phyloP scores from a whole-genome alignment of 2,329 filamentous ascomycete genomes.

The Fusarium phyllophilum region DNA sequence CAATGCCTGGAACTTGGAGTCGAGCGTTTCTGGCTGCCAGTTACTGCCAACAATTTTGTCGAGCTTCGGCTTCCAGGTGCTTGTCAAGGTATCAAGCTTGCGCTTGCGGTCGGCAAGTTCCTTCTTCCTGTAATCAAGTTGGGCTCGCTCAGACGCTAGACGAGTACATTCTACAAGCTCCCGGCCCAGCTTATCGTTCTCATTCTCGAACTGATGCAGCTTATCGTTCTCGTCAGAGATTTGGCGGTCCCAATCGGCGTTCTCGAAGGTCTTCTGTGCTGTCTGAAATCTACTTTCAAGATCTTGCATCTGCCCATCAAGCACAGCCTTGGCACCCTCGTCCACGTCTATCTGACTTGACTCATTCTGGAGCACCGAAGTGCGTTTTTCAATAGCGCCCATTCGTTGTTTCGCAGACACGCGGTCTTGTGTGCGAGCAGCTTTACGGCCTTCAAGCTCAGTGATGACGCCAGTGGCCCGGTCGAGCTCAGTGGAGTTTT shows the following conservation, averaged over 20 bases:
- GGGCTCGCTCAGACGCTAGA: constrained; percentile 82
- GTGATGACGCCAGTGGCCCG: constrained; percentile 78
- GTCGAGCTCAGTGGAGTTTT: constrained; percentile 78
- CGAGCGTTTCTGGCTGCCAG: constrained; percentile 78
- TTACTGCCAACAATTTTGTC: constrained; percentile 68
- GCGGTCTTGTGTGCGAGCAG: constrained; percentile 78
- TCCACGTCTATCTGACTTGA: constrained; percentile 82
- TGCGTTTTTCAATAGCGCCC: constrained; percentile 76
- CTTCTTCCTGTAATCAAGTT: constrained; percentile 84
- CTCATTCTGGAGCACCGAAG: constrained; percentile 71
- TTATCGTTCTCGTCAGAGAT: constrained; percentile 73
- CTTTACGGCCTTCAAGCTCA: constrained; percentile 78
- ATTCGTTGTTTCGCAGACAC: constrained; percentile 79
- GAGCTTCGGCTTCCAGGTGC: constrained; percentile 78
- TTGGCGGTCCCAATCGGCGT: constrained; percentile 75
- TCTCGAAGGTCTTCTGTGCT: constrained; percentile 70
- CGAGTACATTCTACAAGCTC: constrained; percentile 87
- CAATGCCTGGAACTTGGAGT: constrained; percentile 73
- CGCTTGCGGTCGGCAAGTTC: constrained; percentile 78
- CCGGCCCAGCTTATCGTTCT: constrained; percentile 76
- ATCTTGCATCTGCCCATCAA: constrained; percentile 79
- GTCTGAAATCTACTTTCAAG: constrained; percentile 70
- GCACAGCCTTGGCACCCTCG: constrained; percentile 81
- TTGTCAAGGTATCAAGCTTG: constrained; percentile 80
- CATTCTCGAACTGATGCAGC: constrained; percentile 75